Evolutionary conservation across 2,329 filamentous ascomycete species (phyloP), one percentile per base, ranked within the genome.

Genomic region (Calonectria crousiana): DNA sequence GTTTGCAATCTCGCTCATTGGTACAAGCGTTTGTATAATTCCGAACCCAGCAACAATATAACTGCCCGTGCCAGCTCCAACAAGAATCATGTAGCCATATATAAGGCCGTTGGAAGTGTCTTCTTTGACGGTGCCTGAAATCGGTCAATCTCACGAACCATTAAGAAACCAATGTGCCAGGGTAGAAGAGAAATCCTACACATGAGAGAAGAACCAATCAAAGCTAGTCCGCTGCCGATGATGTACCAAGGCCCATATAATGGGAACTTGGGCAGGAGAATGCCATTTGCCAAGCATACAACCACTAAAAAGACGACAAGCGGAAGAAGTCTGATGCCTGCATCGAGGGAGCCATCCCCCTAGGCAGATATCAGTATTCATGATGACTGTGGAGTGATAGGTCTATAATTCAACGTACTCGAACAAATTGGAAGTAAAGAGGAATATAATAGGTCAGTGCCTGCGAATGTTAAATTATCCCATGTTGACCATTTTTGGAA

Each of bases 401-500:
- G 32, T 34, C 6, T 2, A 11, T 3, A 53, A 32, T 32, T 13
- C 28, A 18, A 53, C 51, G 16, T 53, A 32, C 51, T 14, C 9
- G 20, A 13, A 53, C 51, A 14, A 66, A 66, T 23, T 66, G 62
- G 20, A 66, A 66, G 44, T 34, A 66, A 16, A 66, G 30, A 23
- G 62, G 62, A 20, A 66, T 16, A 10, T 52, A 91, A 81, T 91
- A 91, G 34, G 80, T 81, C 2, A 83, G 80, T 0, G 84, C 87
- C 9, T 83, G 81, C 36, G 88, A 78, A 74, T 84, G 87, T 1
- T 90, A 79, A 0, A 90, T 6, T 5, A 20, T 11, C 32, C 10
- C 10, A 11, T 34, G 8, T 34, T 34, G 30, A 11, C 32, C 10
- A 2, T 11, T 11, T 34, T 34, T 34, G 32, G 32, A 11, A 34